Evolutionary conservation across 148 eudicot genomes (phyloP).

Genomic region (Rhododendron ferrugineum): DNA sequence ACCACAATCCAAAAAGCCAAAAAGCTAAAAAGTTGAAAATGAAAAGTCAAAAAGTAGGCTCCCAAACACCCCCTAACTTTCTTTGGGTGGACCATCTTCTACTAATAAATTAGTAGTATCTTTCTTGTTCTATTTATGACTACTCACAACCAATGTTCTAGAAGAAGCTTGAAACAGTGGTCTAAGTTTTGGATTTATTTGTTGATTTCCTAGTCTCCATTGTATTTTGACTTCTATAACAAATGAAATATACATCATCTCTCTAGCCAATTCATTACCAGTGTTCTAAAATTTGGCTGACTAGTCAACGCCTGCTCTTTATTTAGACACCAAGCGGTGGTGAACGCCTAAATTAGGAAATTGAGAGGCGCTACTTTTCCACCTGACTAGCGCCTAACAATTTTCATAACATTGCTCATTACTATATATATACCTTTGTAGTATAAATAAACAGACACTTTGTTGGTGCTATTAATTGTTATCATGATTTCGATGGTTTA

Average conservation of each 20-base stretch:
- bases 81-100: not conserved
- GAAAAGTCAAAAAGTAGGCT: no score
- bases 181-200: not conserved
- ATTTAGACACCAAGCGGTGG: no score
- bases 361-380: no score
- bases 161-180: not conserved
- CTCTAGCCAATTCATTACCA: not conserved
- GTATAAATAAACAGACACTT: not conserved
- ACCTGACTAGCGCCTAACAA: no score
- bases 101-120: not conserved
- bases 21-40: no score
- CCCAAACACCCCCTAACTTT: no score
- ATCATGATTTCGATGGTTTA: not conserved
- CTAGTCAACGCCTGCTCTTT: no score
- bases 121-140: not conserved
- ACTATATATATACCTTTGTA: not conserved
- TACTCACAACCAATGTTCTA: not conserved
- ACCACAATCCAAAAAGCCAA: no score
- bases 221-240: not conserved
- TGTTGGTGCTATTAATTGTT: not conserved
- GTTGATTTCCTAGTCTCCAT: not conserved
- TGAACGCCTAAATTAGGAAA: no score
- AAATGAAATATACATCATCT: not conserved
- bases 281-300: no score
- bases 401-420: no score